A percentile compares a stretch with the other conserved stretches of the same genome.
Conservation (phyloP, 768 basidiomycete species). For the Suillus weaverae region DNA sequence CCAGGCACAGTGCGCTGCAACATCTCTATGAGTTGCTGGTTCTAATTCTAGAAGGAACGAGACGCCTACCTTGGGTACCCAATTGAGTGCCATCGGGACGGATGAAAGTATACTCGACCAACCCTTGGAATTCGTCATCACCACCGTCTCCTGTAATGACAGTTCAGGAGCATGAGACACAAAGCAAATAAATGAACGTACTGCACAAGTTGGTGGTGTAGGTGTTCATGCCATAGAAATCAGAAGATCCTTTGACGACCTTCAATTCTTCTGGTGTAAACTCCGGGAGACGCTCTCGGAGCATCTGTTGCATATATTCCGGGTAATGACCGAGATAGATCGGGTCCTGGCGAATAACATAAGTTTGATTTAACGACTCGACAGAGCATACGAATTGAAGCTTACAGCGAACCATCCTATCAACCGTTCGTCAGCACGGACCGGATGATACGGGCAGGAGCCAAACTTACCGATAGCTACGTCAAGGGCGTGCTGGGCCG, state of each 20-base stretch:
- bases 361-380: not conserved
- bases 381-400: conserved; percentile 3
- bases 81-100: conserved; percentile 63
- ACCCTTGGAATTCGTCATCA: conserved; percentile 62
- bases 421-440: conserved; percentile 18
- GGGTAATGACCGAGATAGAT: conserved; percentile 77
- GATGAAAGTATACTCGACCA: conserved; percentile 60
- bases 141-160: conserved; percentile 53
- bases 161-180: not conserved
- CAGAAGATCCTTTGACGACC: conserved; percentile 62
- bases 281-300: conserved; percentile 57
- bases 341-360: conserved; percentile 44
- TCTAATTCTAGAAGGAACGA: not conserved
- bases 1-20: conserved; percentile 61
- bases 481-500: conserved; percentile 72
- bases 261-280: conserved; percentile 57
- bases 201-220: conserved; percentile 67
- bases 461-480: conserved; percentile 61
- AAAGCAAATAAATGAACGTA: conserved; percentile 28
- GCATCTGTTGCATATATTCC: conserved; percentile 51
- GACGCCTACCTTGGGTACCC: conserved; percentile 53
- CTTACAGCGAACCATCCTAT: conserved; percentile 61
- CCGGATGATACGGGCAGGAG: conserved; percentile 25
- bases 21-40: not conserved
- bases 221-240: conserved; percentile 74